These are phyloP conservation scores for Tetrahymena borealis DNA, from an alignment of 73 alveolate genomes.

Conservation along the genomic window DNA sequence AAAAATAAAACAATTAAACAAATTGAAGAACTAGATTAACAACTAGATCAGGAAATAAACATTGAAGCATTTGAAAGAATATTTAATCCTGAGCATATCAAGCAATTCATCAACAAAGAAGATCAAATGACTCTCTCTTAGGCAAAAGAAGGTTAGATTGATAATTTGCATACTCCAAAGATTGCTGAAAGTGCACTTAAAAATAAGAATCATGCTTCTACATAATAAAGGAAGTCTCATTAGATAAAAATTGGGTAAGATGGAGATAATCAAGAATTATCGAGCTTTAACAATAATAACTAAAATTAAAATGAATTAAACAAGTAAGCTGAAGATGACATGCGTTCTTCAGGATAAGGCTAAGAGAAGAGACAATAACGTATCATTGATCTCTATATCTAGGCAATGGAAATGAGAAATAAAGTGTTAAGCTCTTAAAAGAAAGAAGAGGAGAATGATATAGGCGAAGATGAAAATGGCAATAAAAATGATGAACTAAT, in stretches of 20 bases:
- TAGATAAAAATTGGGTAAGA: background rate
- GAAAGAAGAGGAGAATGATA: background rate
- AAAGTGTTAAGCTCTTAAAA: background rate
- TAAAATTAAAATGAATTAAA: background rate
- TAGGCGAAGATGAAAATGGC: background rate
- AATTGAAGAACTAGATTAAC: background rate
- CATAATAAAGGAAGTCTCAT: background rate
- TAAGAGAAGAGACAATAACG: background rate
- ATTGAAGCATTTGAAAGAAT: background rate
- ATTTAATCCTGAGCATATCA: background rate
- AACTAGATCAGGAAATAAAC: background rate
- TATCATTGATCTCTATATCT: background rate
- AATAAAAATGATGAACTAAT: background rate
- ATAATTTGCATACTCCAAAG: background rate
- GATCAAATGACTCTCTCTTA: background rate
- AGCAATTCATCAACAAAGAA: background rate
- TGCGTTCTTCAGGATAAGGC: background rate
- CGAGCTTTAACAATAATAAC: background rate
- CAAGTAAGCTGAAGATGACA: background rate
- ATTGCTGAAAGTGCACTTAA: background rate
- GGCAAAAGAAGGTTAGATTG: background rate
- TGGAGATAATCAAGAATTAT: background rate
- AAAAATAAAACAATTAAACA: background rate
- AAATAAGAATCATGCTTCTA: background rate
- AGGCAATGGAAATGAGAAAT: background rate